Evolutionary conservation across 192 early-diverging fungal species (phyloP), one percentile per base, ranked within the genome.

Genomic region (Jimgerdemannia lactiflua): DNA sequence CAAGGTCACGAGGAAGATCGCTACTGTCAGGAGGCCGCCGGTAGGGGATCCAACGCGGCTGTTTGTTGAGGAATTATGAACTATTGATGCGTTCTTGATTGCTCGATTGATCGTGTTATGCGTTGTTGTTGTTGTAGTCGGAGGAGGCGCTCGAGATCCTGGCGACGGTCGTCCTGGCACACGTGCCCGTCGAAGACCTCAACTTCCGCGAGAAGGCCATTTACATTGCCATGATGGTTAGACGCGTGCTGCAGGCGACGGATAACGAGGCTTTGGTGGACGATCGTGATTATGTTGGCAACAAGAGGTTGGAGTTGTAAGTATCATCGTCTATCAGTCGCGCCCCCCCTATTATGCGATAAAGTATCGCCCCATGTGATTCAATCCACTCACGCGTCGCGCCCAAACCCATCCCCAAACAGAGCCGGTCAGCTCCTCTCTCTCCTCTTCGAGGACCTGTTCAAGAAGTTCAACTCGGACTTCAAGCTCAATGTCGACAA

Each of bases 241-340:
- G 96, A 59, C 88, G 97, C 73, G 95, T 95, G 6, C 83, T 99
- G 70, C 91, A 95, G 81, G 94, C 97, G 17, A 91, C 94, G 70
- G 86, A 88, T 68, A 90, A 95, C 70, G 89, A 90, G 39, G 91
- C 90, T 42, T 89, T 94, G 75, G 91, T 95, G 1, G 97, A 99
- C 82, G 96, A 99, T 86, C 92, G 96, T 75, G 97, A 99, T 88
- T 99, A 96, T 79, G 89, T 99, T 43, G 97, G 97, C 75, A 99
- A 99, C 89, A 99, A 99, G 83, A 90, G 97, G 79, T 81, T 99
- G 63, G 97, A 99, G 85, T 87, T 99, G 93, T 94, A 83, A 83
- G 89, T 84, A 42, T 68, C 40, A 41, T 19, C 19, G 64, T 65
- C 64, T 18, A 65, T 18, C 19, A 14, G 19, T 65, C 14, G 64